Evolutionary conservation across 2,329 filamentous ascomycete genomes (phyloP).

Genomic region (Hymenoscyphus occultus): DNA sequence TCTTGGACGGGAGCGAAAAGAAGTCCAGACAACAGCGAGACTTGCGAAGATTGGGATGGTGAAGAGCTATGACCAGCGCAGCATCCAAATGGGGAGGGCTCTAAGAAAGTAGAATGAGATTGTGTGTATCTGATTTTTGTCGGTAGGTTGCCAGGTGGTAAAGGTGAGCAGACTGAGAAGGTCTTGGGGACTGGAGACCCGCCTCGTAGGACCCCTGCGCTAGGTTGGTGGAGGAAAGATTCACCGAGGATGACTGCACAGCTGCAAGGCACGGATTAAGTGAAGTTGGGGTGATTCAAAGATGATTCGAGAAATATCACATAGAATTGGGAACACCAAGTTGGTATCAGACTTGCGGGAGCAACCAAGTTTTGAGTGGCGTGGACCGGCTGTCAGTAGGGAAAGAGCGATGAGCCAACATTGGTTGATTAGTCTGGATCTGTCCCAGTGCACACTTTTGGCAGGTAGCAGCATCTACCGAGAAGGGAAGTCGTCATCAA

Average conservation of each 20-base stretch:
- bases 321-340: neutral
- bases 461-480: neutral
- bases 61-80: neutral
- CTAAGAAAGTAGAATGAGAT: neutral
- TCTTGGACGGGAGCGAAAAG: neutral
- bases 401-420: neutral
- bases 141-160: neutral
- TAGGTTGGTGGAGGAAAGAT: neutral
- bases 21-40: neutral
- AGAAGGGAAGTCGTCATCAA: neutral
- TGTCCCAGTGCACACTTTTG: neutral
- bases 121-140: neutral
- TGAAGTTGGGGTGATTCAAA: neutral
- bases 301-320: neutral
- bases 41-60: neutral
- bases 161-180: neutral
- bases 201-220: neutral
- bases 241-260: neutral
- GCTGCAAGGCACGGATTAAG: neutral
- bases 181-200: neutral
- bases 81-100: neutral
- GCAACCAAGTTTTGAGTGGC: neutral
- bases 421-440: neutral
- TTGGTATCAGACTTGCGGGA: neutral
- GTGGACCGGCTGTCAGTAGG: neutral